phyloP scores from a whole-genome alignment of 2,329 filamentous ascomycete genomes.

The Biscogniauxia mediterranea region DNA sequence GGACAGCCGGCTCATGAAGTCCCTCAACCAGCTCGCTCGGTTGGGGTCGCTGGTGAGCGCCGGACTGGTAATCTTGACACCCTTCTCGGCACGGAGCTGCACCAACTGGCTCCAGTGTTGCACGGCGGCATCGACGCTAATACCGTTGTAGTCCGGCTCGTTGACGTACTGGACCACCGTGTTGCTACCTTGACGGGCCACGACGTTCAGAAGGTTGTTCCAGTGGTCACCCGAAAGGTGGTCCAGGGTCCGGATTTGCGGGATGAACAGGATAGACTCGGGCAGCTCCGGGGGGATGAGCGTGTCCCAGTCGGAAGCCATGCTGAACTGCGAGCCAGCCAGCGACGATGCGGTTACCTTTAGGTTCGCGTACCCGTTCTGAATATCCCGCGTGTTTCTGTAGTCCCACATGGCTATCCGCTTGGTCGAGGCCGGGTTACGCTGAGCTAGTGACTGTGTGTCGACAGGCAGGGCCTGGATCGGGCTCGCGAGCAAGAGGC shows the following conservation, averaged over 20 bases:
- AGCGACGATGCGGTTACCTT: constrained; percentile 7
- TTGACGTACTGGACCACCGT: constrained; percentile 44
- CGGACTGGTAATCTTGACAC: constrained; percentile 38
- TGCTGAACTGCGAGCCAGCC: constrained; percentile 7
- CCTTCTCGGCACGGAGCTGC: constrained; percentile 23
- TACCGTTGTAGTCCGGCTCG: constrained; percentile 40
- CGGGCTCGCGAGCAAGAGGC: constrained; percentile 8
- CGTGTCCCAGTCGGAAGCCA: constrained; percentile 20
- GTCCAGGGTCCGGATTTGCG: constrained; percentile 38
- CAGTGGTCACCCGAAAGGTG: constrained; percentile 38
- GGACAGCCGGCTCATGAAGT: constrained; percentile 36
- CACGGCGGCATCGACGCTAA: constrained; percentile 33
- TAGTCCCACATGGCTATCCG: constrained; percentile 22
- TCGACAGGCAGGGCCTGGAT: constrained; percentile 10
- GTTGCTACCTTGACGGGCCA: constrained; percentile 10
- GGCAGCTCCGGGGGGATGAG: constrained; percentile 21
- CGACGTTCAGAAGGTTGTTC: constrained; percentile 25
- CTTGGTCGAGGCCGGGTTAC: constrained; percentile 9
- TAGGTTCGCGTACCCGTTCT: constrained; percentile 4
- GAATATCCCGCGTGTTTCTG: constrained; percentile 10
- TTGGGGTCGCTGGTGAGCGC: constrained; percentile 37
- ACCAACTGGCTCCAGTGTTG: constrained; percentile 38
- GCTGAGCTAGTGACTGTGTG: constrained; percentile 4
- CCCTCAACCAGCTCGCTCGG: constrained; percentile 37
- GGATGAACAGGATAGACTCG: constrained; percentile 39